Percentiles rank a stretch among this genome's conserved stretches.
Conservation (phyloP, 257 asterid genomes). For the Jacaranda copaia region DNA sequence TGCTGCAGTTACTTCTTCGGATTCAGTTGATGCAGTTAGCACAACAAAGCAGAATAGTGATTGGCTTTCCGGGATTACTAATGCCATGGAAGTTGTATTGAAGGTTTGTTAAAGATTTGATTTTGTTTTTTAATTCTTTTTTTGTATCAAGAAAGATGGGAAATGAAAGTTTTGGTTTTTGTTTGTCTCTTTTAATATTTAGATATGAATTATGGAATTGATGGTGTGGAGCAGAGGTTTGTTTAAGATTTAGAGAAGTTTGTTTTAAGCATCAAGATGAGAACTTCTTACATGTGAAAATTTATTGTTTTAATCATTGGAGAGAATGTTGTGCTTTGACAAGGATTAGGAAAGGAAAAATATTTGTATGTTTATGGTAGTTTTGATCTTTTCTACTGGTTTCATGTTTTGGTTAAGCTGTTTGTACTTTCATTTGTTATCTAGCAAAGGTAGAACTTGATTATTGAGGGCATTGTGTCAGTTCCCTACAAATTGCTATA, state of each 20-base stretch:
- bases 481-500: constrained; percentile 4
- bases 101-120: constrained; percentile 74
- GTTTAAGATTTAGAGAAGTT: constrained; percentile 15
- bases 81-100: constrained; percentile 87
- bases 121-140: constrained; percentile 25
- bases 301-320: constrained; percentile 8
- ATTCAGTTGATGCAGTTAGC: constrained; percentile 55
- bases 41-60: constrained; percentile 71
- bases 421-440: neutral
- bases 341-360: constrained; percentile 20
- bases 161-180: neutral
- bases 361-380: neutral
- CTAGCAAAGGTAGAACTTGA: neutral
- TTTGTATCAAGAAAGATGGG: neutral
- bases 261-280: constrained; percentile 1
- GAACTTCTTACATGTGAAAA: neutral
- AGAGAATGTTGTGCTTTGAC: constrained; percentile 13
- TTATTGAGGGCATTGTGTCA: constrained; percentile 4
- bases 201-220: constrained; percentile 25
- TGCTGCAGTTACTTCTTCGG: constrained; percentile 76
- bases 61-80: constrained; percentile 97
- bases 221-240: neutral
- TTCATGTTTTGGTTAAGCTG: neutral
- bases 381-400: neutral
- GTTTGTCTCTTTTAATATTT: constrained; percentile 13